These are phyloP conservation scores for Dictyostelium intermedium DNA, from an alignment of 78 protist species.

Conservation along the genomic window DNA sequence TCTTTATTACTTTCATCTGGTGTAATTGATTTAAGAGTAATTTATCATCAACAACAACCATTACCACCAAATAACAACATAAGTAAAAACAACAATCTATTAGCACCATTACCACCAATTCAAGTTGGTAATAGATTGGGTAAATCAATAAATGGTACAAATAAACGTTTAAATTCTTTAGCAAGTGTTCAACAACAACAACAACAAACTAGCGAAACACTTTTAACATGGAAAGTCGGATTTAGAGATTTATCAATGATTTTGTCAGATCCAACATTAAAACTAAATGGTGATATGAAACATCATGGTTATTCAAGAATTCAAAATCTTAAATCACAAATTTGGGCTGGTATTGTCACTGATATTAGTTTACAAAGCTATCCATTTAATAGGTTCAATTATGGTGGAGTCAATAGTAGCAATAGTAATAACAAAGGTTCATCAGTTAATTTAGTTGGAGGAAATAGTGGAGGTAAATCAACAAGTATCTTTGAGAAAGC, in stretches of 20 bases:
- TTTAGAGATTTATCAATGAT: conserved; percentile 52
- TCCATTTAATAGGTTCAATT: conserved; percentile 30
- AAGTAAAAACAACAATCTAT: background rate
- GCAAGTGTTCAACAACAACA: background rate
- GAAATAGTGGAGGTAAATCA: background rate
- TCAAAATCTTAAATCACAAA: conserved; percentile 47
- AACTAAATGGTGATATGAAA: background rate
- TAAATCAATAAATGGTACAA: background rate
- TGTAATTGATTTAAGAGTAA: conserved; percentile 41
- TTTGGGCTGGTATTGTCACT: conserved; percentile 71
- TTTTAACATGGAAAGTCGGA: conserved; percentile 56
- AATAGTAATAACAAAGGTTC: background rate
- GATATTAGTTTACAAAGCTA: conserved; percentile 43
- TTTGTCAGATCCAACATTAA: conserved; percentile 38
- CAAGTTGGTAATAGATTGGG: background rate
- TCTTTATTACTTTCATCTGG: conserved; percentile 50
- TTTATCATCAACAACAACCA: conserved; percentile 3
- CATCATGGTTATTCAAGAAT: background rate
- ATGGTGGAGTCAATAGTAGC: background rate
- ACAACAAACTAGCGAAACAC: background rate
- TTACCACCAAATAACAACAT: background rate
- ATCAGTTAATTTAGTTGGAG: background rate
- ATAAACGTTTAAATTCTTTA: conserved; percentile 2
- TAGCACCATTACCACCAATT: background rate
- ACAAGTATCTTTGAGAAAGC: conserved; percentile 48